Evolutionary conservation across 306 rosid species (phyloP), one percentile per base, ranked within the genome.

Genomic region (Quercus suber): DNA sequence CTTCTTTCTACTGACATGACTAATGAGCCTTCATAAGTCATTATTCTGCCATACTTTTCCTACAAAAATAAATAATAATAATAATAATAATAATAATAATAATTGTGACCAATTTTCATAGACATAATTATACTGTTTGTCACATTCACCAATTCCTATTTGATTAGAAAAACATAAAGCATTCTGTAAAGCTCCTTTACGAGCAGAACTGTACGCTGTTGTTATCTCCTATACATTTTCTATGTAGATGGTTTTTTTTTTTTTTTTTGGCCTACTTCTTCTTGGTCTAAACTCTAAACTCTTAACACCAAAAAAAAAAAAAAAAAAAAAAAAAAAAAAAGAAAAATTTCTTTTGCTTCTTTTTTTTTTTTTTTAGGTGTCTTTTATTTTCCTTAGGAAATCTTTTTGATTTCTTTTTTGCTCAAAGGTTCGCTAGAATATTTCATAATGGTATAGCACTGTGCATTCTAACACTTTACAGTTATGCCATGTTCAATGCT

Each of bases 381-480:
- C 84, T 23, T 64, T 57, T 49, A 17, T 52, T 52, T 30, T 74
- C 88, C 79, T 63, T 55, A 25, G 76, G 75, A 81, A 65, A 55
- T 52, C 65, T 13, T 58, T 78, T 77, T 68, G 5, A 56, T 77
- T 78, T 80, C 75, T 77, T 84, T 77, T 73, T 55, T 33, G 73
- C 67, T 64, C 27, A 71, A 79, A 88, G 86, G 73, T 80, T 58
- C 71, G 4, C 63, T 43, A 74, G 68, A 63, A 74, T 63, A 52
- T 84, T 59, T 74, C 73, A 76, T 85, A 75, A 53, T 70, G 77
- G 78, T 13, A 25, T 83, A 79, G 84, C 76, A 58, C 69, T 35
- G 2, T 45, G 45, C 73, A 49, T 59, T 64, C 49, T 74, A 74
- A 69, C 73, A 55, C 93, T 85, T 88, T 93, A 80, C 86, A 82